Conservation (phyloP, 2,329 filamentous ascomycete species). For the Botrytis cinerea region DNA sequence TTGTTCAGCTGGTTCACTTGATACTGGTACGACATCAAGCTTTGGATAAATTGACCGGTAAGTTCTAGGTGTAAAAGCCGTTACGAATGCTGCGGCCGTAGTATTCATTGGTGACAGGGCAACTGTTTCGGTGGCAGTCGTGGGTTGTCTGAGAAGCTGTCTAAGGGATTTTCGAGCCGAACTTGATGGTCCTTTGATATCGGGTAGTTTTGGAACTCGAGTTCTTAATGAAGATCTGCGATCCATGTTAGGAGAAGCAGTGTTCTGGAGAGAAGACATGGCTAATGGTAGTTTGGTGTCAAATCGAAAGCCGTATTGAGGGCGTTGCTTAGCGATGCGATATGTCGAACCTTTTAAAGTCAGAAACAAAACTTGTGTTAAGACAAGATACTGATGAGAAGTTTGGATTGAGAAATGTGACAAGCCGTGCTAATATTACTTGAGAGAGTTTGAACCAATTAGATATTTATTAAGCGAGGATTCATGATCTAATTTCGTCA, state of each 20-base stretch:
- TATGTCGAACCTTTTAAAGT: not conserved
- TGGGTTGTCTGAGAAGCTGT: too few species aligned
- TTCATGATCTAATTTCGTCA: not conserved
- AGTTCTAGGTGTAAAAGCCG: not conserved
- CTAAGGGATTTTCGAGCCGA: not conserved
- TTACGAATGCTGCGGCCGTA: accelerated
- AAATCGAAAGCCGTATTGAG: not conserved
- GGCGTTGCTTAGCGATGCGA: too few species aligned
- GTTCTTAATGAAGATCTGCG: not conserved
- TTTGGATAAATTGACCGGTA: not conserved
- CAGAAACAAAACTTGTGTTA: not conserved
- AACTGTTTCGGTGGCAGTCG: too few species aligned
- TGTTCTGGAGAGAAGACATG: not conserved
- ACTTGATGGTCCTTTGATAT: not conserved
- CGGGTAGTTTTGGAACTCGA: not conserved
- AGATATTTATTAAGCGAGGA: not conserved
- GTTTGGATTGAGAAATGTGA: not conserved
- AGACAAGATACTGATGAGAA: not conserved
- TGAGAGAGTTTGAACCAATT: not conserved
- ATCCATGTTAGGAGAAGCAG: too few species aligned
- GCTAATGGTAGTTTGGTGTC: not conserved
- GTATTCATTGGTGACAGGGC: too few species aligned
- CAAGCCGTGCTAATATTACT: not conserved
- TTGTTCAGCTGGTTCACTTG: not conserved
- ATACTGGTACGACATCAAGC: not conserved